phyloP scores from a whole-genome alignment of 2,329 filamentous ascomycete species.

The Trichophyton benhamiae region DNA sequence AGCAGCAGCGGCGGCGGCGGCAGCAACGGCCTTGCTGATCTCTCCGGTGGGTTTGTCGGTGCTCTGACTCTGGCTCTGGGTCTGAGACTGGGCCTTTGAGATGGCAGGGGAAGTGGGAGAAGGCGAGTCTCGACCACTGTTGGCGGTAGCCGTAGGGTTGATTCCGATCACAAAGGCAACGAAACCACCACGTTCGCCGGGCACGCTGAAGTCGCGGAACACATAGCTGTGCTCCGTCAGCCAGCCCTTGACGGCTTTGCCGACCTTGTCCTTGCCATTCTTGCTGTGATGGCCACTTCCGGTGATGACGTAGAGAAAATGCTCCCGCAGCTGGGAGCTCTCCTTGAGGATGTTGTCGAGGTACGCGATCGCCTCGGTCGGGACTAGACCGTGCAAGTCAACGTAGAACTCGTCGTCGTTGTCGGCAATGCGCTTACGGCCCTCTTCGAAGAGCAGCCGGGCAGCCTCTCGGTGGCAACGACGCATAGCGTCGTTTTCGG shows the following conservation, averaged over 20 bases:
- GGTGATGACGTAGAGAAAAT: conserved; percentile 87
- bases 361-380: conserved; percentile 92
- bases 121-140: conserved; percentile 37
- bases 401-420: conserved; percentile 65
- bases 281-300: conserved; percentile 96
- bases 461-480: conserved; percentile 94
- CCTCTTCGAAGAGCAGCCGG: conserved; percentile 80
- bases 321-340: conserved; percentile 55
- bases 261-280: conserved; percentile 97
- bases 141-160: conserved; percentile 41
- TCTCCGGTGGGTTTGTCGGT: conserved; percentile 8
- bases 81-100: conserved; percentile 4
- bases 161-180: conserved; percentile 54
- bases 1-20: conserved; percentile 17
- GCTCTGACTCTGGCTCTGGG: conserved; percentile 11
- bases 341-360: conserved; percentile 77
- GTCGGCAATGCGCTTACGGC: conserved; percentile 55
- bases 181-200: conserved; percentile 76
- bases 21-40: conserved; percentile 7
- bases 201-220: conserved; percentile 90
- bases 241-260: conserved; percentile 81
- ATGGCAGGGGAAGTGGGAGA: conserved; percentile 18
- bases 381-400: conserved; percentile 94
- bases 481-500: conserved; percentile 93
- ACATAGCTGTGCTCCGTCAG: conserved; percentile 92